A percentile compares a stretch with the other conserved stretches of the same genome.
Evolutionary conservation across 2,329 filamentous ascomycete species (phyloP).

Genomic region (Sclerotinia nivalis): DNA sequence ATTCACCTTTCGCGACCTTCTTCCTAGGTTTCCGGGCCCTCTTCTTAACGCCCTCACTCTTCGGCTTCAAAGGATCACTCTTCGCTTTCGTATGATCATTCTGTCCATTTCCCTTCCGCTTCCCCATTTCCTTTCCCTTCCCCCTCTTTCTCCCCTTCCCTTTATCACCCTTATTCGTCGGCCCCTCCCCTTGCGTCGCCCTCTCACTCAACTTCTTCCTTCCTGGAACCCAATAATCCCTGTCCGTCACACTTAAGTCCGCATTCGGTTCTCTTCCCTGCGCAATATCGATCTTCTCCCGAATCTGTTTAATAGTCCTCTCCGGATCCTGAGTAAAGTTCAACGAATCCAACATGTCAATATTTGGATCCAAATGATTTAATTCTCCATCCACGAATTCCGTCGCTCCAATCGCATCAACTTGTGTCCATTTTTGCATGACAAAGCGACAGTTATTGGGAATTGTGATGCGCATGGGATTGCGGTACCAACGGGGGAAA

Average conservation of each 20-base stretch:
- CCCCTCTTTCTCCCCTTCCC: background rate
- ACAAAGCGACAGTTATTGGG: background rate
- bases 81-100: background rate
- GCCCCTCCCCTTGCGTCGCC: background rate
- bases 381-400: slow-evolving; percentile 16
- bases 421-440: slow-evolving; percentile 10
- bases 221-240: slow-evolving; percentile 14
- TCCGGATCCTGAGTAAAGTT: slow-evolving; percentile 19
- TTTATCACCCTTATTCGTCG: no score
- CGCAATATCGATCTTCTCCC: background rate
- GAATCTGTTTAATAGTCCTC: background rate
- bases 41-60: background rate
- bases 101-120: background rate
- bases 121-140: background rate
- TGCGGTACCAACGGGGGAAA: slow-evolving; percentile 25
- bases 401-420: slow-evolving; percentile 12
- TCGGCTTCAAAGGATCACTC: background rate
- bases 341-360: background rate
- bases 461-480: slow-evolving; percentile 8
- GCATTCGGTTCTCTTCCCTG: slow-evolving; percentile 7
- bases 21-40: background rate
- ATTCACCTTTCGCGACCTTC: background rate
- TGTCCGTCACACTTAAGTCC: background rate
- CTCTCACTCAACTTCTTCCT: background rate
- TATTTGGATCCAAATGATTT: background rate